Base-by-base conservation (phyloP, 192 early-diverging fungal genomes). In the Lobosporangium transversale region DNA sequence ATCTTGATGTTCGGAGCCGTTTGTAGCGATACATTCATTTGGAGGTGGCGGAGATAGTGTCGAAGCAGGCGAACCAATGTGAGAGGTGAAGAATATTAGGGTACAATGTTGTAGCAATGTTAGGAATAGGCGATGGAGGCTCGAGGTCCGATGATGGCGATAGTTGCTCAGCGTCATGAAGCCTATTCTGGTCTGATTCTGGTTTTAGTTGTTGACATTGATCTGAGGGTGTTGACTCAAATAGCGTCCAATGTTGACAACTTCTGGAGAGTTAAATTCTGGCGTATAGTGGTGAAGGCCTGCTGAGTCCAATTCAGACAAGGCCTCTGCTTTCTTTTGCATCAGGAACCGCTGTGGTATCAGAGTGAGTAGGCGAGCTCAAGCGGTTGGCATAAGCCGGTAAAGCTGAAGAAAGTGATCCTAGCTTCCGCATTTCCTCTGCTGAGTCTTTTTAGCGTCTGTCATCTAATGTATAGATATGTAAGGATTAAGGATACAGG, bases 321-420 rank as follows among this genome's bases (percentile, higher is more conserved):
- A 43, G 9, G 18, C 29, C 15, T 44, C 36, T n/a, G 9, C 40
- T n/a, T 40, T 70, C 68, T 6, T 23, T 32, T 36, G 68, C 68
- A 57, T 70, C 68, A 26, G 68, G 68, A 8, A 42, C 33, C 3
- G 43, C 30, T 8, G 68, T 62, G 23, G 68, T 62, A 2, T 57
- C 68, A 27, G 59, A 62, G 14, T 44, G 43, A 26, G 68, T 17
- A n/a, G 53, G 53, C 17, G 68, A 70, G n/a, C n/a, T n/a, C n/a
- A n/a, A n/a, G n/a, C n/a, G n/a, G n/a, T n/a, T n/a, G n/a, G n/a
- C n/a, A n/a, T n/a, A n/a, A n/a, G n/a, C n/a, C n/a, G n/a, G n/a
- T n/a, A n/a, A n/a, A n/a, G n/a, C n/a, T n/a, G n/a, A n/a, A n/a
- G n/a, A n/a, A n/a, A n/a, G n/a, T n/a, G n/a, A n/a, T n/a, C n/a